phyloP scores from a whole-genome alignment of 1,139 yeast species.

The Lodderomyces parapsilosis region DNA sequence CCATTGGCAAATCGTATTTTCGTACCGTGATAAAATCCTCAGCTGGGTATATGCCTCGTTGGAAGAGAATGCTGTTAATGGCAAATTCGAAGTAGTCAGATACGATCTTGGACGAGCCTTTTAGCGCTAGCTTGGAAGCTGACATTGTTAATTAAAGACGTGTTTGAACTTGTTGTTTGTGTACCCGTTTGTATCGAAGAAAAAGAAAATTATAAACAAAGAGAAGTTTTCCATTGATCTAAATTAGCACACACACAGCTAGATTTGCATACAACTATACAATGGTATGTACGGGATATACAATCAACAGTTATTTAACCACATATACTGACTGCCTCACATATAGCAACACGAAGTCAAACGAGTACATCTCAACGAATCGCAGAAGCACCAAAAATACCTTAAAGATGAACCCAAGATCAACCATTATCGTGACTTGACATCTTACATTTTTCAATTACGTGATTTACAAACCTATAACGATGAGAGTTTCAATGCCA shows the following conservation, averaged over 20 bases:
- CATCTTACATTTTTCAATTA: slow-evolving; percentile 37
- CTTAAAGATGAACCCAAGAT: slow-evolving; percentile 56
- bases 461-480: slow-evolving; percentile 34
- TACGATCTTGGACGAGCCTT: slow-evolving; percentile 76
- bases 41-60: slow-evolving; percentile 86
- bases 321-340: slow-evolving; percentile 6
- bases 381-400: slow-evolving; percentile 54
- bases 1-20: slow-evolving; percentile 77
- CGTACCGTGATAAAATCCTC: slow-evolving; percentile 81
- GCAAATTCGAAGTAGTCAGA: slow-evolving; percentile 85
- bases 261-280: neutral
- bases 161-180: neutral
- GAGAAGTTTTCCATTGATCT: too few species aligned
- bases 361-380: slow-evolving; percentile 56
- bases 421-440: slow-evolving; percentile 48
- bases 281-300: neutral
- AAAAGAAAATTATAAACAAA: neutral
- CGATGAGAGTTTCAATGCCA: slow-evolving; percentile 42
- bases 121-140: slow-evolving; percentile 52
- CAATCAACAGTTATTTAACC: too few species aligned
- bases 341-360: slow-evolving; percentile 68
- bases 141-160: slow-evolving; percentile 5
- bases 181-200: neutral
- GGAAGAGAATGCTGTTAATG: slow-evolving; percentile 78
- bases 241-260: too few species aligned